Evolutionary conservation across 306 rosid genomes (phyloP).

Genomic region (Malus asiatica): DNA sequence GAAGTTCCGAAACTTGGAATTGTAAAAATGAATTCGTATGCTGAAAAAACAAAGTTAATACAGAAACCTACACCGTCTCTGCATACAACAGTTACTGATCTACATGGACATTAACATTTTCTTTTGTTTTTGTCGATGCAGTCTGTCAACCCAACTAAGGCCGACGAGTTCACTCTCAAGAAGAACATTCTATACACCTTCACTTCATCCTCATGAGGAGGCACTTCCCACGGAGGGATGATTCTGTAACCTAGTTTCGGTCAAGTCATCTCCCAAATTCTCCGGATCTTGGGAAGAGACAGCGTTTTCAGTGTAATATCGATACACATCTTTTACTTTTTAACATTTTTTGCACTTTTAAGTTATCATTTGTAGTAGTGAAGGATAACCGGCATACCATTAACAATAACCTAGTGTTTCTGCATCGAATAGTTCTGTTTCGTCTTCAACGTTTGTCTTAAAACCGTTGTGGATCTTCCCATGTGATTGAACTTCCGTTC

Average conservation of each 20-base stretch:
- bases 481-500: background rate
- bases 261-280: conserved; percentile 1
- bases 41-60: background rate
- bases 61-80: background rate
- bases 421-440: background rate
- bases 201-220: conserved; percentile 31
- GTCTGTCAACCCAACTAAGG: conserved; percentile 75
- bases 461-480: background rate
- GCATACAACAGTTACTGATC: background rate
- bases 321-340: background rate
- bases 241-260: conserved; percentile 15
- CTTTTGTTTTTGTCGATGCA: conserved; percentile 19
- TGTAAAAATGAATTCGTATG: background rate
- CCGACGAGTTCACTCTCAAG: conserved; percentile 81
- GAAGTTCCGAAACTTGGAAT: background rate
- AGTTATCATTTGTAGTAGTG: background rate
- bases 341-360: conserved; percentile 2
- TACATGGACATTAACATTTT: no score
- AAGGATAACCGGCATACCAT: background rate
- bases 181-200: conserved; percentile 70
- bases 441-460: background rate
- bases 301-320: background rate
- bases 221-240: conserved; percentile 9
- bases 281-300: conserved; percentile 7
- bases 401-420: background rate